Conservation (phyloP, 306 rosid species). For the Dryas drummondii region DNA sequence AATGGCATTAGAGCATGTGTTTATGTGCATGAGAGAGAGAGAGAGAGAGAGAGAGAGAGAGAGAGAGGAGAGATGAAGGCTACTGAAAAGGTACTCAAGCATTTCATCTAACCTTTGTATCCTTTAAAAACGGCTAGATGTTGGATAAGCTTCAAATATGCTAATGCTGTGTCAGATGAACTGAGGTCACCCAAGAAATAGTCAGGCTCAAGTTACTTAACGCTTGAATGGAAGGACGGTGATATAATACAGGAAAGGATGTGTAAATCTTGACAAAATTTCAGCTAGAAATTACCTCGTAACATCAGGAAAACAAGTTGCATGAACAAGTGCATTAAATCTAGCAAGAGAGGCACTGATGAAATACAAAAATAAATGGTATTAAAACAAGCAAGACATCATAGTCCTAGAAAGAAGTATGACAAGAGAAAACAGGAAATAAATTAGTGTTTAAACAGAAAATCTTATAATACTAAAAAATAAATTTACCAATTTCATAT, state of each 20-base stretch:
- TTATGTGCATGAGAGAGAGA: background rate
- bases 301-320: constrained; percentile 91
- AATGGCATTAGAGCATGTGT: background rate
- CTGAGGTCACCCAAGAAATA: constrained; percentile 46
- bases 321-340: constrained; percentile 77
- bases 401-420: background rate
- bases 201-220: constrained; percentile 5
- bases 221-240: constrained; percentile 7
- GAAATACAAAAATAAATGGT: constrained; percentile 9
- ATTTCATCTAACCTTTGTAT: constrained; percentile 69
- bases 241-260: constrained; percentile 13
- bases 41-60: background rate
- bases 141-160: constrained; percentile 91
- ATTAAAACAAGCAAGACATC: constrained; percentile 17
- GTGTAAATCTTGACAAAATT: constrained; percentile 21
- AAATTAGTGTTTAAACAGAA: background rate
- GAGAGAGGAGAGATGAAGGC: constrained; percentile 1
- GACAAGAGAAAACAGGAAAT: background rate
- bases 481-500: background rate
- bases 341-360: constrained; percentile 76
- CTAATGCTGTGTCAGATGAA: constrained; percentile 84
- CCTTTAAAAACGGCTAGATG: constrained; percentile 88
- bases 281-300: constrained; percentile 64
- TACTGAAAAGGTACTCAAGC: constrained; percentile 11
- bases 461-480: background rate